A percentile compares a stretch with the other conserved stretches of the same genome.
Conservation (phyloP, 1,284 basidiomycete genomes). For the Peniophora sp. region DNA sequence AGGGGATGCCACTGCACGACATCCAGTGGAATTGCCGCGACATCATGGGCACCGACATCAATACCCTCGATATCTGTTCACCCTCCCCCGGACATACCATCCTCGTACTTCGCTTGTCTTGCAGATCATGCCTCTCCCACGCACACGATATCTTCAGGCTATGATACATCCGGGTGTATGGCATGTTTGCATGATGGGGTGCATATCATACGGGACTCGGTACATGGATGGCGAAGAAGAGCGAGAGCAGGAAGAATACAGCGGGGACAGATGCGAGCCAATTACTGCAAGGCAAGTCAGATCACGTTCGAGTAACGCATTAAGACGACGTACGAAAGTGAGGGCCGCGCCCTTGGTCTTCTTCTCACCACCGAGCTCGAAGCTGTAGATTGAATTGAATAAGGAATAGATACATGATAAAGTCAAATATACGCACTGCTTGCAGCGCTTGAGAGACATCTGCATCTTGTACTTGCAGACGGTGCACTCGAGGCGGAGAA, state of each 20-base stretch:
- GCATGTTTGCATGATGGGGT: constrained; percentile 2
- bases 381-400: constrained; percentile 45
- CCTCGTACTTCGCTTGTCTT: too few relatives aligned
- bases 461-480: constrained; percentile 99
- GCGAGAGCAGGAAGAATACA: constrained; percentile 8
- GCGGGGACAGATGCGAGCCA: constrained; percentile 8
- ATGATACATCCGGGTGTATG: too few relatives aligned
- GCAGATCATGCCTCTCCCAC: too few relatives aligned
- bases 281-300: constrained; percentile 12
- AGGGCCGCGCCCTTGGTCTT: constrained; percentile 97
- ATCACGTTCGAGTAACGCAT: constrained; percentile 10
- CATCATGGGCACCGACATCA: too few relatives aligned
- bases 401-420: constrained; percentile 1
- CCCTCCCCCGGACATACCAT: too few relatives aligned
- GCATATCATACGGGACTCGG: constrained; percentile 20
- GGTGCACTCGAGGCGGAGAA: constrained; percentile 95
- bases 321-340: constrained; percentile 65
- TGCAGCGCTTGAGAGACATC: constrained; percentile 95
- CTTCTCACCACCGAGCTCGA: constrained; percentile 99
- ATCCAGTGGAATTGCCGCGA: too few relatives aligned
- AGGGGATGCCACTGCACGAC: too few relatives aligned
- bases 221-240: constrained; percentile 12
- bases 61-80: too few relatives aligned
- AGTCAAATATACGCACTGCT: constrained; percentile 65
- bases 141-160: too few relatives aligned